Conservation (phyloP, 768 basidiomycete species). For the Ephemerocybe angulata region DNA sequence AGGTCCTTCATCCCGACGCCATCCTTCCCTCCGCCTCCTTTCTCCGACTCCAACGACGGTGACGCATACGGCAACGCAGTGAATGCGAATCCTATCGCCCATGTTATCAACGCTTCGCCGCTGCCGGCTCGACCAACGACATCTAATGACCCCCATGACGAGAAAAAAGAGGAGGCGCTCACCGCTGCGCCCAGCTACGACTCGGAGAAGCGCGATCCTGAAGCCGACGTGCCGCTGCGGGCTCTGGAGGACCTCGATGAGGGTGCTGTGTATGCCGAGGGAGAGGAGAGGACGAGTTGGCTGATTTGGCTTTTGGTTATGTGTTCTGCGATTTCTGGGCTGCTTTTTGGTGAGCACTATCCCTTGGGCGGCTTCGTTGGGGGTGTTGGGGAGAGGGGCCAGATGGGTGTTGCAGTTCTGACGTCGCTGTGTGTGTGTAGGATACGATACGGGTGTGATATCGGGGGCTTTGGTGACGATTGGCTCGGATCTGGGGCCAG, state of each 20-base stretch:
- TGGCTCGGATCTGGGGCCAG: slow-evolving; percentile 58
- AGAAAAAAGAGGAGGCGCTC: background rate
- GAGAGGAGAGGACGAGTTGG: slow-evolving; percentile 63
- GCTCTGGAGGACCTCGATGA: slow-evolving; percentile 10
- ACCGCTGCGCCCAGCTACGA: background rate
- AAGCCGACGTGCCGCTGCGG: background rate
- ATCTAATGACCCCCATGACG: background rate
- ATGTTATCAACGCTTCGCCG: too few species aligned
- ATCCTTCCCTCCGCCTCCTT: background rate
- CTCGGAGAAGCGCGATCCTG: background rate
- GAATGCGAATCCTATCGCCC: too few species aligned
- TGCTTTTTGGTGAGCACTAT: slow-evolving; percentile 67
- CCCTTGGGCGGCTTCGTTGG: background rate
- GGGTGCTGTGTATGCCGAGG: slow-evolving; percentile 60
- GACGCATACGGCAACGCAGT: background rate
- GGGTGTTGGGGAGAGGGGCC: background rate
- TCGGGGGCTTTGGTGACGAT: slow-evolving; percentile 80
- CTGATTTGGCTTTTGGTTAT: slow-evolving; percentile 77
- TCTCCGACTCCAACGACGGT: background rate
- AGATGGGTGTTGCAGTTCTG: background rate
- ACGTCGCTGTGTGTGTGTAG: slow-evolving; percentile 28
- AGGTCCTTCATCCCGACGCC: background rate
- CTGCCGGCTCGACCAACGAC: too few species aligned
- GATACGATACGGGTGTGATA: slow-evolving; percentile 80
- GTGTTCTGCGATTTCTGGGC: slow-evolving; percentile 71